These are phyloP conservation scores for Erodium moschatum DNA, from an alignment of 441 rosid genomes.

Conservation along the genomic window DNA sequence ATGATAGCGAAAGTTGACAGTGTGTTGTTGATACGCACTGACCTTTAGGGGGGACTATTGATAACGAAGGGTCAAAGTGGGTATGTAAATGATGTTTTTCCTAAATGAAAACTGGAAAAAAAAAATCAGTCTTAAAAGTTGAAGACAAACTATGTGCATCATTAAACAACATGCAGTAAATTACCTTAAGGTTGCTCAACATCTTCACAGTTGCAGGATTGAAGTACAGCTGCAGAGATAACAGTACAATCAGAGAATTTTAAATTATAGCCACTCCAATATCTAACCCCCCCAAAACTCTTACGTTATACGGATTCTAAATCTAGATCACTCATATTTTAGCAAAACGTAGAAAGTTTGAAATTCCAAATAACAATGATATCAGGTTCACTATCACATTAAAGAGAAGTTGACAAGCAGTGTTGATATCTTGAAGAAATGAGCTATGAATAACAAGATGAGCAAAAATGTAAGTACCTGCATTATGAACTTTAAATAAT, in stretches of 20 bases:
- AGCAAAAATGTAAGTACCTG: slow-evolving; percentile 45
- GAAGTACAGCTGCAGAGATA: slow-evolving; percentile 68
- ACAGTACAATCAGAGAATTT: slow-evolving; percentile 15
- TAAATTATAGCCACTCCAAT: not conserved
- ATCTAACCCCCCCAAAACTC: no score
- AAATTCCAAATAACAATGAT: no score
- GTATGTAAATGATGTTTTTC: no score
- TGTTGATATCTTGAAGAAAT: not conserved
- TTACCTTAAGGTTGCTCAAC: slow-evolving; percentile 93
- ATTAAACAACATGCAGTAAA: not conserved
- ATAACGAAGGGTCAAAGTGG: no score
- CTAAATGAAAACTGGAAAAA: not conserved
- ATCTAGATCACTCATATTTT: no score
- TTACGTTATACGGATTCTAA: no score
- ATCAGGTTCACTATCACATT: no score
- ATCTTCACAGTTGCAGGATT: slow-evolving; percentile 99
- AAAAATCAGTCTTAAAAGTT: not conserved
- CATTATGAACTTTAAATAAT: slow-evolving; percentile 94
- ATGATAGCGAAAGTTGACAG: no score
- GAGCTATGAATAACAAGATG: not conserved
- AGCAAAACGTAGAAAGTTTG: no score
- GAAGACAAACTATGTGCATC: not conserved
- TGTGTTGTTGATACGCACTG: no score
- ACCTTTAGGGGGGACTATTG: no score
- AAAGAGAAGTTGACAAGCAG: no score